Base-by-base conservation (phyloP, 208 protist species). In the Balamuthia mandrillaris region DNA sequence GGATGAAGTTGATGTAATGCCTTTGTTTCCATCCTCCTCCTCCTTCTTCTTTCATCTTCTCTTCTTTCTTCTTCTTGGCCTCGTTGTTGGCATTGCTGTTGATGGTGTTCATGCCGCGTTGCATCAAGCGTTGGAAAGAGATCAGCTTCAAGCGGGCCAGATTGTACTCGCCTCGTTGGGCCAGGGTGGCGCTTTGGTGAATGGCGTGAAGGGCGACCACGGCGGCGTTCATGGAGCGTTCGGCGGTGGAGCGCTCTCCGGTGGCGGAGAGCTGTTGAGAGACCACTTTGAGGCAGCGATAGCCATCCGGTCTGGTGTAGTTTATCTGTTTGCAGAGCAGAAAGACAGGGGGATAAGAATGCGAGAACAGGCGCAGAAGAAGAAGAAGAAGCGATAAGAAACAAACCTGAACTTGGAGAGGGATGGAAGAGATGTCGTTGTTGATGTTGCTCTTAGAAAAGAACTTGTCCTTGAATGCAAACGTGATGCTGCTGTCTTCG, bases 401-500 rank as follows among this genome's bases (percentile, higher is more conserved):
- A 63, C 68, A 3, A 3, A 78, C 68, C 51, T 78, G 68, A 3
- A 39, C 72, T 33, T 84, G 77, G 77, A 81, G 58, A 9, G 47
- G 47, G 1, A 81, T 1, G 29, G 14, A 18, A 10, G 12, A 29
- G 6, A 35, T 6, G n/a, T 5, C 16, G 7, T 54, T 14, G 47
- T 56, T 21, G 66, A 37, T 1, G 14, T 85, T 18, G 2, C 41
- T 3, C 4, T 18, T 21, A 9, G 33, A 1, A 1, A 41, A 1
- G 14, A 21, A 24, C 10, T 18, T 68, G 10, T 31, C 31, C 10
- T 33, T 5, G 45, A 79, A 77, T 14, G n/a, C 9, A 35, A 87
- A 85, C 16, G 84, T 87, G 42, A 87, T 52, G 3, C 68, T 52
- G n/a, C 35, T 56, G 51, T 84, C 72, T 18, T 84, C 51, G 18